Conservation (phyloP, 441 rosid genomes). For the Syzygium syzygioides region DNA sequence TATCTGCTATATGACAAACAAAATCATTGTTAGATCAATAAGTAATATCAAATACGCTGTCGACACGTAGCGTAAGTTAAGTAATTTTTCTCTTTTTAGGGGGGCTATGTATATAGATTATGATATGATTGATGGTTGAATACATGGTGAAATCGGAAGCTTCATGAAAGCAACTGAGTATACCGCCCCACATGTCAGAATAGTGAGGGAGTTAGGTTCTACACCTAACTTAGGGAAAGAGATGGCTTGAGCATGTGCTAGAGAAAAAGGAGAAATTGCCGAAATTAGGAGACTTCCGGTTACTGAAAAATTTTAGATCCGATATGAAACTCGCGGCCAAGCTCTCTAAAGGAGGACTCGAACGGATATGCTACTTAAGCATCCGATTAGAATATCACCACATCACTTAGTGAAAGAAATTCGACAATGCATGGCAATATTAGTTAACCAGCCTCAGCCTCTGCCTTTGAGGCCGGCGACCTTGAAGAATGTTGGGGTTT, state of each 20-base stretch:
- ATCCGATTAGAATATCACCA: too few species aligned
- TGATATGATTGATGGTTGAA: neutral
- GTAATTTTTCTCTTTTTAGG: neutral
- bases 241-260: neutral
- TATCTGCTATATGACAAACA: neutral
- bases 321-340: neutral
- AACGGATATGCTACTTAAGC: neutral
- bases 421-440: too few species aligned
- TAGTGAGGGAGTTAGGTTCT: constrained; percentile 32
- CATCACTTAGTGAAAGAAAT: too few species aligned
- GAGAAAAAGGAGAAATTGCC: neutral
- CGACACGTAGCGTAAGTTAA: neutral
- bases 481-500: too few species aligned
- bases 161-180: constrained; percentile 31
- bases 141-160: neutral
- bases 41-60: neutral
- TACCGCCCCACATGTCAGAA: constrained; percentile 18
- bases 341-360: neutral
- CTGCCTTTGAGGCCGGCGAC: too few species aligned
- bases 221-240: constrained; percentile 17
- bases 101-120: neutral
- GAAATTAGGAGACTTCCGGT: neutral
- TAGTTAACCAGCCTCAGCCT: too few species aligned
- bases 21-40: neutral
- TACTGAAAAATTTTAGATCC: neutral